phyloP scores from a whole-genome alignment of 148 eudicot genomes.

The Spergularia bocconei region DNA sequence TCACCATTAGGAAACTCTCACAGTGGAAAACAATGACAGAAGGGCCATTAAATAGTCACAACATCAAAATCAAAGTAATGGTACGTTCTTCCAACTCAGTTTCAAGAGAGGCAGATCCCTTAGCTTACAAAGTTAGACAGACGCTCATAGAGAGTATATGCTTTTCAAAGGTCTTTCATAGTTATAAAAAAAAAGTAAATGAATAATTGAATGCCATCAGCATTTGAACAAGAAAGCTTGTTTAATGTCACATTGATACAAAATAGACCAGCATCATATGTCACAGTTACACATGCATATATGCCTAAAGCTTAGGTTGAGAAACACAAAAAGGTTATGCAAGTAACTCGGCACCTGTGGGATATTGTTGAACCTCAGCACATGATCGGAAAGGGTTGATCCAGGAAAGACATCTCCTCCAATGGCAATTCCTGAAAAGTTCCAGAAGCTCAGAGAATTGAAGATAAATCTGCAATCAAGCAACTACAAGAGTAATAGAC shows the following conservation, averaged over 20 bases:
- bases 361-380: conserved; percentile 90
- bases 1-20: too few relatives aligned
- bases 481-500: neutral
- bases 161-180: neutral
- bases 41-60: too few relatives aligned
- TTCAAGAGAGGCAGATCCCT: neutral
- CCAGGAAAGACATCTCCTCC: conserved; percentile 99
- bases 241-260: neutral
- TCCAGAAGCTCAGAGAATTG: neutral
- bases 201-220: neutral
- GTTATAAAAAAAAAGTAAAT: neutral
- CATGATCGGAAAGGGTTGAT: conserved; percentile 96
- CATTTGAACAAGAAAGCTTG: neutral
- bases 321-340: conserved; percentile 11
- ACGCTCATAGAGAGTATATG: too few relatives aligned
- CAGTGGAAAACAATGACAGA: too few relatives aligned
- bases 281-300: too few relatives aligned
- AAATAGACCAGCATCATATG: too few relatives aligned
- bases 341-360: conserved; percentile 64
- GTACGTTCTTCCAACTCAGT: neutral
- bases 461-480: neutral
- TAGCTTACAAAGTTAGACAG: too few relatives aligned
- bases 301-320: neutral
- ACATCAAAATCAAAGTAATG: neutral
- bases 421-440: conserved; percentile 78